phyloP scores from a whole-genome alignment of 2,329 filamentous ascomycete species.

The Achaetomium macrosporum region DNA sequence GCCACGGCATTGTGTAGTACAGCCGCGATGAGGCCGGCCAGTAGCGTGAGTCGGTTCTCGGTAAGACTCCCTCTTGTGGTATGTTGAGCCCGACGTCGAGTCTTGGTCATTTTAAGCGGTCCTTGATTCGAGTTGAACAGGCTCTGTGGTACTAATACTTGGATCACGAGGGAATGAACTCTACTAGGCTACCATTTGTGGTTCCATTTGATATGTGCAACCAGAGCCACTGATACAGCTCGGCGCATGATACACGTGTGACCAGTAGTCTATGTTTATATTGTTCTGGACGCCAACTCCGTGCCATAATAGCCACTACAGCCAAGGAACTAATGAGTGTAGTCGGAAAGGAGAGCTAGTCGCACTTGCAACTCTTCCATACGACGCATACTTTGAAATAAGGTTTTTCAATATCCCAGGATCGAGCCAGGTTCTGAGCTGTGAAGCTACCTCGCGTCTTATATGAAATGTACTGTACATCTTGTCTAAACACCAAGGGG shows the following conservation, averaged over 20 bases:
- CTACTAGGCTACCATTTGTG: neutral
- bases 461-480: slow-evolving; percentile 21
- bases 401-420: slow-evolving; percentile 5
- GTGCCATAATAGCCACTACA: too few relatives aligned
- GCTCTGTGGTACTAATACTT: neutral
- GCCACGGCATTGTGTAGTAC: slow-evolving; percentile 6
- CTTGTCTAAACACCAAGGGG: slow-evolving; percentile 25
- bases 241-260: too few relatives aligned
- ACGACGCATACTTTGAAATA: neutral
- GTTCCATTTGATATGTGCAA: neutral
- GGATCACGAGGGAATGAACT: neutral
- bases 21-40: slow-evolving; percentile 8
- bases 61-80: neutral
- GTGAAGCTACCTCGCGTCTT: slow-evolving; percentile 24
- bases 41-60: neutral
- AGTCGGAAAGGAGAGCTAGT: too few relatives aligned
- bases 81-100: neutral
- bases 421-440: slow-evolving; percentile 18
- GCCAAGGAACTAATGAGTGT: too few relatives aligned
- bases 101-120: neutral
- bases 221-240: neutral
- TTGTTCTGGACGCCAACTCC: too few relatives aligned
- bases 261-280: too few relatives aligned
- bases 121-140: neutral
- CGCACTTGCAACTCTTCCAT: too few relatives aligned